Percentiles rank a stretch among this genome's conserved stretches.
phyloP scores from a whole-genome alignment of 2,329 filamentous ascomycete genomes.

The Lecanicillium sp. region DNA sequence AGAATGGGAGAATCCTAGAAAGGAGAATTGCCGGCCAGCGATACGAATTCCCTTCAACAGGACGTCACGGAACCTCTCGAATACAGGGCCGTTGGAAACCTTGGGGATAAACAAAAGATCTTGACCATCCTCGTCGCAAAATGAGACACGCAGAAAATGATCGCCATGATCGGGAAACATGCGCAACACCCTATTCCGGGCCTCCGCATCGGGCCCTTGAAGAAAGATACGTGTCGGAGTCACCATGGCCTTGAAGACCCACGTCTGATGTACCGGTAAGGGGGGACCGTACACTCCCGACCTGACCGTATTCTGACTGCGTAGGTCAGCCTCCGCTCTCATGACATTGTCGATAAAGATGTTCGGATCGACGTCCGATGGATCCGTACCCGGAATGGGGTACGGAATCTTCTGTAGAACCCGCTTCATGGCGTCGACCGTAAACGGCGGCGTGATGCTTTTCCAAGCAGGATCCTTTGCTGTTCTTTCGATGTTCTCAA shows the following conservation, averaged over 20 bases:
- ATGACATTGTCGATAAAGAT: conserved; percentile 35
- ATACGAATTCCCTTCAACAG: conserved; percentile 56
- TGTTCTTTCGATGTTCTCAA: conserved; percentile 35
- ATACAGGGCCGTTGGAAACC: conserved; percentile 41
- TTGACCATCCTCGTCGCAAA: conserved; percentile 67
- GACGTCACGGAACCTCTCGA: conserved; percentile 53
- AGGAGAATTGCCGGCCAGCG: conserved; percentile 56
- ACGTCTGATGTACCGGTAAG: conserved; percentile 36
- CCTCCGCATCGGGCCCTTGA: conserved; percentile 58
- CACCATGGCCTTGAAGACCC: conserved; percentile 50
- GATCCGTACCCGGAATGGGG: conserved; percentile 44
- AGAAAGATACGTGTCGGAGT: conserved; percentile 55
- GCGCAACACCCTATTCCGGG: conserved; percentile 64
- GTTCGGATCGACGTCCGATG: conserved; percentile 32
- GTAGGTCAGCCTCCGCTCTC: conserved; percentile 35
- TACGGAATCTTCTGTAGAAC: conserved; percentile 49
- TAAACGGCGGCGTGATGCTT: conserved; percentile 32
- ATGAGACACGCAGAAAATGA: conserved; percentile 64
- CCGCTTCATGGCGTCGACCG: conserved; percentile 46
- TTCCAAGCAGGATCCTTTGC: conserved; percentile 21
- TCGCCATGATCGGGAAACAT: conserved; percentile 54
- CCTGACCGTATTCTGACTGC: conserved; percentile 20
- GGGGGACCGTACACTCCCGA: conserved; percentile 23
- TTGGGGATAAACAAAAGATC: conserved; percentile 52
- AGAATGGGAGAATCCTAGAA: conserved; percentile 75